phyloP scores from a whole-genome alignment of 108 stramenopile genomes.

The Cyclotella kingstonii region DNA sequence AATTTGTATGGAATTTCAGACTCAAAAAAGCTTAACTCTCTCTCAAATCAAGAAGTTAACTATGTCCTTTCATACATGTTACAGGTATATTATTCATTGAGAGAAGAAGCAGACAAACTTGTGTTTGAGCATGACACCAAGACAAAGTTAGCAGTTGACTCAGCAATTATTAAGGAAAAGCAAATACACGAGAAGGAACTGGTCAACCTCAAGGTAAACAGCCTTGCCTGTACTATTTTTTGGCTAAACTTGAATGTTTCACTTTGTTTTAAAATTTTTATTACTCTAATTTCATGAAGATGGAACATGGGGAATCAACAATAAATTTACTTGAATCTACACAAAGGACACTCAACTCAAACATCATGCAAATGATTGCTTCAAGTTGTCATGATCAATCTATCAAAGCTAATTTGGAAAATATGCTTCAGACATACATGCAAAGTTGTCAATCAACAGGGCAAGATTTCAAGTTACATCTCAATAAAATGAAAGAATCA shows the following conservation, averaged over 20 bases:
- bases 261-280: neutral
- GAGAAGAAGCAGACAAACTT: conserved; percentile 35
- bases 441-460: conserved; percentile 23
- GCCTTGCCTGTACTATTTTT: neutral
- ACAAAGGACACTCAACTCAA: conserved; percentile 38
- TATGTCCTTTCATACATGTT: conserved; percentile 34
- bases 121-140: conserved; percentile 42
- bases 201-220: conserved; percentile 30
- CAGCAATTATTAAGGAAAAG: conserved; percentile 37
- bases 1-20: conserved; percentile 22
- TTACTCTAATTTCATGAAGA: neutral
- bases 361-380: conserved; percentile 32
- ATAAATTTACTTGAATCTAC: conserved; percentile 52
- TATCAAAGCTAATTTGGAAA: conserved; percentile 21
- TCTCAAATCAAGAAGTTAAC: conserved; percentile 36
- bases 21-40: conserved; percentile 24
- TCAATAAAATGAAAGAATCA: conserved; percentile 25
- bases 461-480: conserved; percentile 23
- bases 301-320: conserved; percentile 57
- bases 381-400: conserved; percentile 12
- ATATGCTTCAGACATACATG: conserved; percentile 38
- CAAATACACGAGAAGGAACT: conserved; percentile 32
- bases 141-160: conserved; percentile 33
- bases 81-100: conserved; percentile 26
- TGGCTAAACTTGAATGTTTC: neutral